Base-by-base conservation (phyloP, 768 basidiomycete species). In the Kwoniella newhampshirensis region DNA sequence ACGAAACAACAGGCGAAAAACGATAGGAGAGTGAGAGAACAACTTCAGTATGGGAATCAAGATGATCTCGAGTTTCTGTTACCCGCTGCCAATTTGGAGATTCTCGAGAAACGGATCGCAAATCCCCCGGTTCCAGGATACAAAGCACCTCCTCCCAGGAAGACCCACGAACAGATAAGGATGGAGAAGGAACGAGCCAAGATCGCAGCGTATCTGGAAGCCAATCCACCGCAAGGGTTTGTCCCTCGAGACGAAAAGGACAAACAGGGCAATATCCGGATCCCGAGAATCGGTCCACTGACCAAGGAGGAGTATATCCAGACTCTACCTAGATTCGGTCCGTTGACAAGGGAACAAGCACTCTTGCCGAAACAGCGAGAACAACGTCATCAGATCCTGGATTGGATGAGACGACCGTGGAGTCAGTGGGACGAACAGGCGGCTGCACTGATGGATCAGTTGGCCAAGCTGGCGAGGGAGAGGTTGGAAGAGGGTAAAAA, bases 351-450 rank as follows among this genome's bases (percentile, higher is more conserved):
- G 20, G 30, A 26, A 0, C 63, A 72, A 26, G 54, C 47, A 1
- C 21, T 66, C 47, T 46, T 72, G 4, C 63, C 63, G 15, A 30
- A 49, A 15, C 70, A 72, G 45, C 17, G 66, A 26, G 70, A 60
- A 36, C 70, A 72, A 50, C 42, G 70, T 17, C 59, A 67, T 20
- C 43, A 51, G 41, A 68, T 72, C 46, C 54, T 69, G 12, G 54
- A 49, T 23, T 67, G 61, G 63, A 49, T 72, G 36, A 52, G 64
- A n/a, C 49, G 52, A 41, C 70, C 70, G 23, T 72, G 70, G 70
- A 59, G 50, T 7, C 32, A 35, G 30, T 72, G 56, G 21, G 68
- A 72, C 36, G 60, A 59, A 25, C 66, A 64, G n/a, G 68, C 65
- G 15, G 69, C 66, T n/a, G 57, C 44, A 23, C 40, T 63, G 12